Evolutionary conservation across 441 rosid species (phyloP).

Genomic region (Pelargonium fulgidum): DNA sequence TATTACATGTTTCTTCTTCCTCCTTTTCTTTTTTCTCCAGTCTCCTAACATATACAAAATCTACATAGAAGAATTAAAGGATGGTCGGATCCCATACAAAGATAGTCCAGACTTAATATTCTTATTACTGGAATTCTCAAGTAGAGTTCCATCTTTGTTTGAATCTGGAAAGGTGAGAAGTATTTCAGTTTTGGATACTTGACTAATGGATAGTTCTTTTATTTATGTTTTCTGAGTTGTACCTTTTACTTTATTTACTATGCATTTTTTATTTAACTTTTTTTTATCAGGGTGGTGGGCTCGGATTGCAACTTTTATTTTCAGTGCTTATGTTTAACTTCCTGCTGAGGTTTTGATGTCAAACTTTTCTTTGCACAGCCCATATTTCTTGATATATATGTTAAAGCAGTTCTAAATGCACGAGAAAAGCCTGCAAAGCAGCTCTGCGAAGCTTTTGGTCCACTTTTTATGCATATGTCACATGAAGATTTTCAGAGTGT

Average conservation of each 20-base stretch:
- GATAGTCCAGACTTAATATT: slow-evolving; percentile 66
- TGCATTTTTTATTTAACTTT: slow-evolving; percentile 2
- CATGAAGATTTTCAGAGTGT: slow-evolving; percentile 77
- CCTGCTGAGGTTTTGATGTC: slow-evolving; percentile 12
- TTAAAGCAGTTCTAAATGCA: slow-evolving; percentile 72
- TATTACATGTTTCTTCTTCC: slow-evolving; percentile 12
- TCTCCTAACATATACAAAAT: slow-evolving; percentile 53
- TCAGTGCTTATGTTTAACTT: slow-evolving; percentile 6
- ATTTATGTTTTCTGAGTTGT: background rate
- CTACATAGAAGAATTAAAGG: slow-evolving; percentile 57
- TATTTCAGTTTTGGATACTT: background rate
- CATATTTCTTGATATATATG: slow-evolving; percentile 68
- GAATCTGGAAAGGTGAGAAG: slow-evolving; percentile 58
- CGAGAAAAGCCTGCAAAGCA: slow-evolving; percentile 61
- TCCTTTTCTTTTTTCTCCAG: slow-evolving; percentile 29
- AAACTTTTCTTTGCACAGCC: slow-evolving; percentile 50
- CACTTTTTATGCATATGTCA: slow-evolving; percentile 52
- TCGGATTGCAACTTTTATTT: background rate
- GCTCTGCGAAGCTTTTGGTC: slow-evolving; percentile 61
- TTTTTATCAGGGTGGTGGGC: background rate
- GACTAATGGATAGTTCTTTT: too few species aligned
- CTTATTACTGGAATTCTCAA: slow-evolving; percentile 62
- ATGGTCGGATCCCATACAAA: slow-evolving; percentile 61
- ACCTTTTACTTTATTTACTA: slow-evolving; percentile 2
- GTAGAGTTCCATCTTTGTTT: slow-evolving; percentile 40